Percentiles rank a stretch among this genome's conserved stretches.
These are phyloP conservation scores for Phyllostachys edulis DNA, from an alignment of 176 grass and related monocot species.

Conservation along the genomic window DNA sequence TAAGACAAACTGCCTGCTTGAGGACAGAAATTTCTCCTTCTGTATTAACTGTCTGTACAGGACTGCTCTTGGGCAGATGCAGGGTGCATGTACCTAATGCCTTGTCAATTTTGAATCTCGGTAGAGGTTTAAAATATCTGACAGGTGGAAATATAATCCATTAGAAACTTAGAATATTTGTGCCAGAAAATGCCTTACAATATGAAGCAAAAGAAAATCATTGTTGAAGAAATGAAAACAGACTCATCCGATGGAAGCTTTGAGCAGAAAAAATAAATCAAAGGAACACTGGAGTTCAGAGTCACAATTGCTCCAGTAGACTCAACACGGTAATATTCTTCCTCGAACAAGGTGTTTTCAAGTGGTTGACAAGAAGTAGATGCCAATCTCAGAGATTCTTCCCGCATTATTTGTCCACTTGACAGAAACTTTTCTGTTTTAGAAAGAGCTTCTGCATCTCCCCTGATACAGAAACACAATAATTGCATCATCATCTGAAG, in stretches of 20 bases:
- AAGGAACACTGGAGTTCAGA: slow-evolving; percentile 57
- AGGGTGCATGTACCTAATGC: slow-evolving; percentile 43
- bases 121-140: slow-evolving; percentile 69
- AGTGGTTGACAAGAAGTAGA: slow-evolving; percentile 45
- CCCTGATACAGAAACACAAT: slow-evolving; percentile 44
- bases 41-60: slow-evolving; percentile 43
- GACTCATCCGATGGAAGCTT: slow-evolving; percentile 77
- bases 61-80: slow-evolving; percentile 70
- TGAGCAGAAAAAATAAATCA: slow-evolving; percentile 75
- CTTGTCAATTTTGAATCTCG: slow-evolving; percentile 62
- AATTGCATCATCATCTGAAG: neutral
- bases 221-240: slow-evolving; percentile 29
- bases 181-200: neutral
- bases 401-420: slow-evolving; percentile 69
- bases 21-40: slow-evolving; percentile 35
- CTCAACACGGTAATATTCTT: slow-evolving; percentile 53
- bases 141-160: neutral
- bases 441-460: slow-evolving; percentile 36
- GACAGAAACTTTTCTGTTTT: slow-evolving; percentile 49
- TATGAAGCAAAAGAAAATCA: slow-evolving; percentile 27
- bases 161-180: slow-evolving; percentile 18
- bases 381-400: slow-evolving; percentile 62
- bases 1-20: slow-evolving; percentile 68
- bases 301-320: slow-evolving; percentile 77
- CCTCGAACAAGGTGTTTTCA: slow-evolving; percentile 38